Conservation (phyloP, 306 rosid species). For the Ormosia emarginata region DNA sequence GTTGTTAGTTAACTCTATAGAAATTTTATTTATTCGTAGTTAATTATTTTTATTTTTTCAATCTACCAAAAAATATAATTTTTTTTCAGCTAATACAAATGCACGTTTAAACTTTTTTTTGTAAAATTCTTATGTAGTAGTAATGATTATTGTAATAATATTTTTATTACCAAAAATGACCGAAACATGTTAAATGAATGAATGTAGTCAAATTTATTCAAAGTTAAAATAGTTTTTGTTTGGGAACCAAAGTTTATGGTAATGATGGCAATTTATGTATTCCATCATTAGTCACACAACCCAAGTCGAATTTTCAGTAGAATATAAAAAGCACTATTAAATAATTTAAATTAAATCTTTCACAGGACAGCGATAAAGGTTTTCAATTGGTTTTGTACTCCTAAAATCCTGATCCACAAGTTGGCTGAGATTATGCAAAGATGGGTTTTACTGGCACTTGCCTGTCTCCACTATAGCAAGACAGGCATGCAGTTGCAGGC, state of each 20-base stretch:
- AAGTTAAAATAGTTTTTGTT: neutral
- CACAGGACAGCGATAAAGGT: neutral
- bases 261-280: neutral
- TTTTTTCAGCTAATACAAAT: no score
- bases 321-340: neutral
- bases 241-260: neutral
- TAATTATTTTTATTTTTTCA: no score
- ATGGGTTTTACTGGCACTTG: neutral
- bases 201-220: neutral
- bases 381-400: neutral
- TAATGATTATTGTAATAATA: no score
- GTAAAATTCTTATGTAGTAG: no score
- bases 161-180: no score
- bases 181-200: neutral
- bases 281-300: neutral
- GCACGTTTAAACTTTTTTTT: no score
- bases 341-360: neutral
- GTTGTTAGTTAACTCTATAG: no score
- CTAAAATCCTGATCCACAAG: neutral
- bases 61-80: no score
- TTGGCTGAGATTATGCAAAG: neutral
- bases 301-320: neutral
- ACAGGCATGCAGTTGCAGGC: constrained; percentile 16
- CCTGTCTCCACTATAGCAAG: neutral
- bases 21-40: no score